Evolutionary conservation across 352 stramenopile species (phyloP).

Genomic region (Globisporangium irregulare): DNA sequence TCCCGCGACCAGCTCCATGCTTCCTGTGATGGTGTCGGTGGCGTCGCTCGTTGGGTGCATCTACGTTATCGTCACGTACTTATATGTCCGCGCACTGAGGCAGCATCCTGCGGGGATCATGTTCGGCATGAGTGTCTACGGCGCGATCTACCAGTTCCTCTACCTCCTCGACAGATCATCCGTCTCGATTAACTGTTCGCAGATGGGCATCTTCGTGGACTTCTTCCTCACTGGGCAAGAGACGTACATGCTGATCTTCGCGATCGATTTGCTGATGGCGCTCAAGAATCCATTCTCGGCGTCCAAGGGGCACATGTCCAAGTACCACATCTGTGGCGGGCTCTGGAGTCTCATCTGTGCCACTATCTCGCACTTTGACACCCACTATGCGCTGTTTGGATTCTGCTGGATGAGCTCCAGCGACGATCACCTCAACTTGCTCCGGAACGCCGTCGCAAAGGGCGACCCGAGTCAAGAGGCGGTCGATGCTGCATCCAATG

Average conservation of each 20-base stretch:
- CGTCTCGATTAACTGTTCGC: constrained; percentile 41
- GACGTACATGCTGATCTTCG: constrained; percentile 88
- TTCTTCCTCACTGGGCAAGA: constrained; percentile 83
- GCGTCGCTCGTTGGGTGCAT: constrained; percentile 70
- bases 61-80: constrained; percentile 76
- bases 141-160: constrained; percentile 79
- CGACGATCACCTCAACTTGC: constrained; percentile 32
- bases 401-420: constrained; percentile 79
- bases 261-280: constrained; percentile 77
- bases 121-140: constrained; percentile 84
- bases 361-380: constrained; percentile 74
- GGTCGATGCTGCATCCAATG: constrained; percentile 24
- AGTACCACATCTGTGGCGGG: constrained; percentile 71
- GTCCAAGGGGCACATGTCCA: constrained; percentile 76
- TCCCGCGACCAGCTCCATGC: constrained; percentile 37
- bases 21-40: constrained; percentile 62
- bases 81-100: constrained; percentile 58
- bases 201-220: constrained; percentile 70
- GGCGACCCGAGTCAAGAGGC: background rate
- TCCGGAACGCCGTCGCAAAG: background rate
- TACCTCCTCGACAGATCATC: constrained; percentile 59
- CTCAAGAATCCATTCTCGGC: constrained; percentile 86
- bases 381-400: constrained; percentile 69
- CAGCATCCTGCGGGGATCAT: constrained; percentile 85
- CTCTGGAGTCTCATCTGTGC: constrained; percentile 71